Conservation (phyloP, 768 basidiomycete genomes). For the Clathrus columnatus region DNA sequence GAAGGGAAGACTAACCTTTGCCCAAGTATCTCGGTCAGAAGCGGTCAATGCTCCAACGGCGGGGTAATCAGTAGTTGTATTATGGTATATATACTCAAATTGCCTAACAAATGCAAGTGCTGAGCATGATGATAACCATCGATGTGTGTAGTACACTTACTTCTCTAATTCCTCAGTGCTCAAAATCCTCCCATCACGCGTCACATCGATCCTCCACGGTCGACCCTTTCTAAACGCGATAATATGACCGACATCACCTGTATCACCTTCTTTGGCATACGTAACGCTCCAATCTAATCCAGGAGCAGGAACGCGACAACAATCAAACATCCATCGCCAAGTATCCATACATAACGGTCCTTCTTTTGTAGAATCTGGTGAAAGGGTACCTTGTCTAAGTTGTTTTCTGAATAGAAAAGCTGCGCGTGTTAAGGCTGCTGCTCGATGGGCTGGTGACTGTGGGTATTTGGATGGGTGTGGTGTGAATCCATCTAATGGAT, state of each 20-base stretch:
- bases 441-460: slow-evolving; percentile 52
- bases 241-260: slow-evolving; percentile 65
- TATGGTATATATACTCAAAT: slow-evolving; percentile 61
- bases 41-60: slow-evolving; percentile 72
- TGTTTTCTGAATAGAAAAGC: slow-evolving; percentile 67
- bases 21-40: slow-evolving; percentile 82
- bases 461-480: slow-evolving; percentile 52
- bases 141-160: slow-evolving; percentile 32
- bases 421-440: slow-evolving; percentile 61
- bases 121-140: background rate
- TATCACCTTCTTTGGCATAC: slow-evolving; percentile 48
- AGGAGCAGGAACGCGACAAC: slow-evolving; percentile 68
- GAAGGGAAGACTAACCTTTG: slow-evolving; percentile 46
- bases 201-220: slow-evolving; percentile 70
- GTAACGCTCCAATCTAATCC: slow-evolving; percentile 73
- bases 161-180: slow-evolving; percentile 57
- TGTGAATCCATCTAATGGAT: slow-evolving; percentile 62
- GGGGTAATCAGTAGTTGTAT: slow-evolving; percentile 53
- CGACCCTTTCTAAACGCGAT: slow-evolving; percentile 80
- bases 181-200: slow-evolving; percentile 45
- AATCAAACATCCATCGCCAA: slow-evolving; percentile 91
- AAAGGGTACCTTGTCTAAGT: slow-evolving; percentile 55
- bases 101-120: slow-evolving; percentile 39
- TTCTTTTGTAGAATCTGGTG: slow-evolving; percentile 60
- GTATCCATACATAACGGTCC: slow-evolving; percentile 80